Evolutionary conservation across 768 basidiomycete species (phyloP), one percentile per base, ranked within the genome.

Genomic region (Antrodiella citrinella): DNA sequence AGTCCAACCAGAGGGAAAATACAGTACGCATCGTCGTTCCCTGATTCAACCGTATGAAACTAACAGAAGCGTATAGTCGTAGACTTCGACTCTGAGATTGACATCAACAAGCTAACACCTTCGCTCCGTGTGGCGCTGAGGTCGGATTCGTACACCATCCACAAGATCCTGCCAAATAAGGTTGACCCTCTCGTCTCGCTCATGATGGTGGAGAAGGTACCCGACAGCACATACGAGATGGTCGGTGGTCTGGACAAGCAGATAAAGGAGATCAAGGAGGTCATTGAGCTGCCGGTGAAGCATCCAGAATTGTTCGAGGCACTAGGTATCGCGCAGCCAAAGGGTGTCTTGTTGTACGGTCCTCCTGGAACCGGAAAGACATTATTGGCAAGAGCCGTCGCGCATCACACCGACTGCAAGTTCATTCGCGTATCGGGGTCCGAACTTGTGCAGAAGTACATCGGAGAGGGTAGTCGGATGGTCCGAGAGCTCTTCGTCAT

Each of bases 151-250:
- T 97, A 98, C 69, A 90, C 90, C 43, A 86, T 98, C 54, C 95
- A 98, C 77, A 92, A 91, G 67, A 89, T 98, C 59, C 74, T 98
- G 0, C 93, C 93, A 0, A 96, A 93, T 74, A 97, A 99, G 71
- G 88, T 97, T 60, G 96, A 97, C 67, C 95, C 96, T 3, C 83
- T 98, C 38, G 94, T 98, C 24, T 96, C 93, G 18, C 81, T 98
- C 55, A 98, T 98, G 96, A 97, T 98, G 94, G 95, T 98, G 10
- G 95, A 99, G 71, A 99, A 99, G 67, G 95, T 98, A 0, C 95
- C 95, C 0, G 95, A 98, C 67, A 92, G 89, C 68, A 98, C 96
- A 24, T 99, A 99, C 70, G 96, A 98, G 69, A 97, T 98, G 94
- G 95, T 99, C 53, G 96, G 96, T 19, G 95, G 95, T 58, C 79